Evolutionary conservation across 495 filamentous ascomycete species (phyloP), one percentile per base, ranked within the genome.

Genomic region (Penicilliopsis zonata): DNA sequence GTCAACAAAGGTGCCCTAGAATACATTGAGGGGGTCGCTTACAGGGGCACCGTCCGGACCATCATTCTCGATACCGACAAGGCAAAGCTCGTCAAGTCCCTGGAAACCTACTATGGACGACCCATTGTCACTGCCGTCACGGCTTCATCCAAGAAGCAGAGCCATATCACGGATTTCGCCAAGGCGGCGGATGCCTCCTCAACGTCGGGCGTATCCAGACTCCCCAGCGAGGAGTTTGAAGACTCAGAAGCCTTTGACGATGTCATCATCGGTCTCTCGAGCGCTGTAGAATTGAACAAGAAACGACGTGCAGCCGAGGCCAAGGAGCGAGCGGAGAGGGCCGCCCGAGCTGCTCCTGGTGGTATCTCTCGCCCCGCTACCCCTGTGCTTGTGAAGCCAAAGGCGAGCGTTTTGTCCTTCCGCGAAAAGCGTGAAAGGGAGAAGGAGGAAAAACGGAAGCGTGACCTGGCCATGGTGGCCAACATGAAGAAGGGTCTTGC

Each of bases 1-100:
- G 61, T 93, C 15, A 71, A 73, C 19, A 53, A 68, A 18, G 67
- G 67, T 21, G 66, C 82, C 6, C 51, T 76, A 25, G 48, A 57
- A 23, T 80, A 67, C 36, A 71, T 84, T 39, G 74, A 74, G 38
- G 65, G 66, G 30, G 63, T 76, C 15, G 66, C 68, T 20, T 71
- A 66, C 6, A 65, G 70, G 21, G 70, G 65, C 19, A 59, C 55
- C 6, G 69, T 73, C 30, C 73, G 69, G 49, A 87, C 84, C 1
- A 85, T 86, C 40, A 52, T 94, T 44, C 78, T 68, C 3, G 59
- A 67, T 4, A 74, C 77, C 28, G 83, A 94, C 41, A 83, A 83
- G 36, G 86, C 86, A 3, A 82, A 92, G 51, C 55, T 94, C 22
- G 70, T 82, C 32, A 70, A 77, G 47, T 79, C 85, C 6, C 53